Evolutionary conservation across 441 rosid species (phyloP).

Genomic region (Theobroma grandiflorum): DNA sequence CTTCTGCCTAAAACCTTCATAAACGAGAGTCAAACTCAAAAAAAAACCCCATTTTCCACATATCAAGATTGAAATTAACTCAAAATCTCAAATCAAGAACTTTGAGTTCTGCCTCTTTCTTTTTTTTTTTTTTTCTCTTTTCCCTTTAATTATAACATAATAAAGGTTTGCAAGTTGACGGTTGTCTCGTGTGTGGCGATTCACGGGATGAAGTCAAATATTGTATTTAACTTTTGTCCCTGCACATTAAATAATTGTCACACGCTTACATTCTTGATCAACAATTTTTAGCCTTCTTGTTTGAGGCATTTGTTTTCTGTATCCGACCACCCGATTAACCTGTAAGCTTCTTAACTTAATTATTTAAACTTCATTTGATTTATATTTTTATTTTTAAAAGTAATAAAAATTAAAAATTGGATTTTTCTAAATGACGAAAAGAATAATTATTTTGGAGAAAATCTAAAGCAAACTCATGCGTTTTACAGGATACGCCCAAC

Average conservation of each 20-base stretch:
- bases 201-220: constrained; percentile 22
- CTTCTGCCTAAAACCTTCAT: not conserved
- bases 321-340: not conserved
- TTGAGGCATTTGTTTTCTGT: not conserved
- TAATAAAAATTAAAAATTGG: no score
- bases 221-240: not conserved
- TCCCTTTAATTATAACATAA: not conserved
- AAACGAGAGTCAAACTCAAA: not conserved
- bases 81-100: not conserved
- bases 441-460: no score
- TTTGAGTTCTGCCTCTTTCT: not conserved
- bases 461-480: no score
- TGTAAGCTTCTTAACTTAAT: not conserved
- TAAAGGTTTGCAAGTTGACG: constrained; percentile 14
- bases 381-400: no score
- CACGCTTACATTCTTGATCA: constrained; percentile 18
- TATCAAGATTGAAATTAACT: not conserved
- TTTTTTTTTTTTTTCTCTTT: not conserved
- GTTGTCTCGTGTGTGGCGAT: constrained; percentile 1
- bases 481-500: no score
- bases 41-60: not conserved
- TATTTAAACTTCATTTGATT: not conserved
- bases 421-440: no score
- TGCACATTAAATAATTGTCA: not conserved
- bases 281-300: not conserved